Conservation (phyloP, 192 early-diverging fungal species). For the Coemansia sp. region DNA sequence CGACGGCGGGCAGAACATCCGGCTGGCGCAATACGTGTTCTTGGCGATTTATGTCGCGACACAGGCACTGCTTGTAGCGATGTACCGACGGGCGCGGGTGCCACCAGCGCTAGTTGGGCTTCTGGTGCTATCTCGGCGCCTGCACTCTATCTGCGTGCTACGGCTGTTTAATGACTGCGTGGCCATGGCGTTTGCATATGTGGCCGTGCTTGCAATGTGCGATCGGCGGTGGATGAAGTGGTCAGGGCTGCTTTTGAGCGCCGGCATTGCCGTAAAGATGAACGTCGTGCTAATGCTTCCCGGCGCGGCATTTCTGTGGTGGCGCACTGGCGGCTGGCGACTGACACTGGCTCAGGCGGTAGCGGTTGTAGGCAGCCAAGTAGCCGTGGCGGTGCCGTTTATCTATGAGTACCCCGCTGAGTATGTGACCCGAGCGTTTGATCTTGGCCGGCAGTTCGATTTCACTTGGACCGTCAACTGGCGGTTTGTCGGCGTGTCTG, state of each 20-base stretch:
- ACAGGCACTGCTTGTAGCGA: conserved; percentile 59
- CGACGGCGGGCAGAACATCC: conserved; percentile 62
- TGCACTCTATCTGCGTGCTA: conserved; percentile 92
- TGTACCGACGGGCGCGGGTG: conserved; percentile 65
- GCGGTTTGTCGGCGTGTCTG: conserved; percentile 71
- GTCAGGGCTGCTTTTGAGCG: conserved; percentile 53
- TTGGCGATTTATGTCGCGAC: conserved; percentile 72
- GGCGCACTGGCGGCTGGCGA: conserved; percentile 22
- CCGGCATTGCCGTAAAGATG: conserved; percentile 92
- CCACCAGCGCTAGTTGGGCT: conserved; percentile 66
- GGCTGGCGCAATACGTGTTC: conserved; percentile 80
- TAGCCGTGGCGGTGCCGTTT: conserved; percentile 64
- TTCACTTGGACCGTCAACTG: conserved; percentile 97
- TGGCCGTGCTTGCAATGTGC: conserved; percentile 64
- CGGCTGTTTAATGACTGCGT: conserved; percentile 92
- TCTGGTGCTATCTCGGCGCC: conserved; percentile 72
- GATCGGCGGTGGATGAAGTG: conserved; percentile 43
- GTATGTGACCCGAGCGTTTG: conserved; percentile 81
- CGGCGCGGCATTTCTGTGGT: conserved; percentile 66
- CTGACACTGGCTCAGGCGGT: conserved; percentile 8
- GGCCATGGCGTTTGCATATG: conserved; percentile 82
- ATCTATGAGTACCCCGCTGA: conserved; percentile 53
- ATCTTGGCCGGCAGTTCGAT: conserved; percentile 80
- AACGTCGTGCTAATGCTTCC: conserved; percentile 90
- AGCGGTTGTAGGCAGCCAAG: conserved; percentile 36